phyloP scores from a whole-genome alignment of 2,329 filamentous ascomycete species.

The Alternaria sp. region DNA sequence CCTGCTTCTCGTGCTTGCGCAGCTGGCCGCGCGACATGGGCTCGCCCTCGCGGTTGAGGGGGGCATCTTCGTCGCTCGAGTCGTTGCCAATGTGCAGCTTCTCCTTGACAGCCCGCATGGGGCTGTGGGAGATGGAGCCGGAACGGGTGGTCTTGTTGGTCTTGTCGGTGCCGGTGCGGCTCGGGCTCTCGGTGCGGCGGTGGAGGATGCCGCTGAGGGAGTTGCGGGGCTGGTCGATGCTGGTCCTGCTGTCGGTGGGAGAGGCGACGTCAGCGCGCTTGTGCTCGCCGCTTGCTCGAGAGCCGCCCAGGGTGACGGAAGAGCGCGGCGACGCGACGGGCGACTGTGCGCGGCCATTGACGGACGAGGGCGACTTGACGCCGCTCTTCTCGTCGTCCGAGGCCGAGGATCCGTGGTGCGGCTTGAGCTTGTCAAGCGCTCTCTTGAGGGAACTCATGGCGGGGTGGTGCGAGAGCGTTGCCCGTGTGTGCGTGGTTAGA shows the following conservation, averaged over 20 bases:
- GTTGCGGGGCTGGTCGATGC: slow-evolving; percentile 36
- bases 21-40: slow-evolving; percentile 57
- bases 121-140: slow-evolving; percentile 42
- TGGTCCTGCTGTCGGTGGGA: slow-evolving; percentile 39
- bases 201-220: slow-evolving; percentile 45
- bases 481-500: slow-evolving; percentile 35
- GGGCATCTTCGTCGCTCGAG: slow-evolving; percentile 43
- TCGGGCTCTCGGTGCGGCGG: slow-evolving; percentile 46
- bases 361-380: slow-evolving; percentile 34
- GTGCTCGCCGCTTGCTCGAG: slow-evolving; percentile 43
- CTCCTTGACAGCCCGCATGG: slow-evolving; percentile 49
- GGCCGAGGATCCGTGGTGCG: slow-evolving; percentile 37
- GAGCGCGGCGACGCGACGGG: slow-evolving; percentile 35
- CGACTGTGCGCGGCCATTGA: slow-evolving; percentile 35
- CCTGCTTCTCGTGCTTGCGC: slow-evolving; percentile 56
- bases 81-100: slow-evolving; percentile 48
- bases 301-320: slow-evolving; percentile 33
- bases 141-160: slow-evolving; percentile 31
- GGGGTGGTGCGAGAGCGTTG: slow-evolving; percentile 23
- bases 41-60: slow-evolving; percentile 58
- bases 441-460: slow-evolving; percentile 53
- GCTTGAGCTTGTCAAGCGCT: slow-evolving; percentile 53
- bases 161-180: slow-evolving; percentile 30
- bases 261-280: slow-evolving; percentile 38
- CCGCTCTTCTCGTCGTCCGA: slow-evolving; percentile 46